Evolutionary conservation across 345 rosid species (phyloP).

Genomic region (Rhodamnia argentea): DNA sequence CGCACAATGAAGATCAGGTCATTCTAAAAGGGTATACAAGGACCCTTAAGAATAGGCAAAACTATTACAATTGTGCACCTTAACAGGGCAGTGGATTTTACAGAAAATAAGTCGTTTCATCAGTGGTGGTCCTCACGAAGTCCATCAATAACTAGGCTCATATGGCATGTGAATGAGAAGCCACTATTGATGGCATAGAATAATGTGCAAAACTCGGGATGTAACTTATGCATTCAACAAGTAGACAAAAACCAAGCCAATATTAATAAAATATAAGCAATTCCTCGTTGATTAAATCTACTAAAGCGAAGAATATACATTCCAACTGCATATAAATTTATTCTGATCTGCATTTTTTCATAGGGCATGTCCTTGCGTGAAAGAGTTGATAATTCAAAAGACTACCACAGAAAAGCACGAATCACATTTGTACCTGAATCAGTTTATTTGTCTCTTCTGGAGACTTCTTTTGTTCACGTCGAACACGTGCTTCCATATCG

Average conservation of each 20-base stretch:
- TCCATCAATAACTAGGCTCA: not conserved
- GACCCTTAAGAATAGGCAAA: not conserved
- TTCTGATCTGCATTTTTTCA: not conserved
- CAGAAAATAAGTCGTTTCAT: not conserved
- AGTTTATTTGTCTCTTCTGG: slow-evolving; percentile 89
- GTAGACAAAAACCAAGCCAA: not conserved
- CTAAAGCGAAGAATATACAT: not conserved
- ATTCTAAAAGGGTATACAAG: not conserved
- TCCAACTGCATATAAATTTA: not conserved
- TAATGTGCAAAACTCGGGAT: not conserved
- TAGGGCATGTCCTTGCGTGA: not conserved
- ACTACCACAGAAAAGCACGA: not conserved
- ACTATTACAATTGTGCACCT: not conserved
- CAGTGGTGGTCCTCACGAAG: not conserved
- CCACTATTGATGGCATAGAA: not conserved
- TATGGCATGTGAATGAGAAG: not conserved
- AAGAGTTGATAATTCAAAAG: not conserved
- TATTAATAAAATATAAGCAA: not conserved
- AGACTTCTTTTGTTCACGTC: slow-evolving; percentile 82
- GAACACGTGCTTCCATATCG: slow-evolving; percentile 79
- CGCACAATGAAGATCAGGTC: not conserved
- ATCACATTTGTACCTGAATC: slow-evolving; percentile 56
- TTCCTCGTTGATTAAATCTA: not conserved
- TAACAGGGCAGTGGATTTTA: not conserved
- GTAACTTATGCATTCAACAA: not conserved